phyloP scores from a whole-genome alignment of 495 filamentous ascomycete species.

The Aspergillus sclerotioniger region DNA sequence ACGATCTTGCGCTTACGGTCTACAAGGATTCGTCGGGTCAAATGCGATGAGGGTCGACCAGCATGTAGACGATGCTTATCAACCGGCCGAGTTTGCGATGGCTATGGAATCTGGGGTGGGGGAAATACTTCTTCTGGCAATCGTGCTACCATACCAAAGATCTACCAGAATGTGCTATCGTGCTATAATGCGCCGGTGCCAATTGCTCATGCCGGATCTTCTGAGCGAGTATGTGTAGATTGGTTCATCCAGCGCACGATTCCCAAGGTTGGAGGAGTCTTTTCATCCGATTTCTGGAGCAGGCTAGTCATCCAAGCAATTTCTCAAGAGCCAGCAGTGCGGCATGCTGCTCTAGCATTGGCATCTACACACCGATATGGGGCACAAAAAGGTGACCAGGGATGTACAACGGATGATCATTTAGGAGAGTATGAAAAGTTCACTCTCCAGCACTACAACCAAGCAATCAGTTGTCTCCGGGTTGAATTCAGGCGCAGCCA shows the following conservation, averaged over 20 bases:
- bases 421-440: neutral
- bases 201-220: neutral
- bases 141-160: slow-evolving; percentile 14
- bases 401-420: neutral
- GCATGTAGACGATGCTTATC: slow-evolving; percentile 52
- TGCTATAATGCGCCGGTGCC: neutral
- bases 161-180: slow-evolving; percentile 16
- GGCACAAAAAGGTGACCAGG: neutral
- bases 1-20: neutral
- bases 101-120: slow-evolving; percentile 54
- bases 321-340: neutral
- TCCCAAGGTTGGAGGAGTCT: neutral
- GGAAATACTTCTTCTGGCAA: slow-evolving; percentile 14
- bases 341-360: neutral
- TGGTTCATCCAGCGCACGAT: neutral
- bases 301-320: neutral
- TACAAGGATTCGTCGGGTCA: slow-evolving; percentile 42
- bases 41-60: slow-evolving; percentile 58
- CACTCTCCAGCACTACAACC: neutral
- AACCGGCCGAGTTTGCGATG: slow-evolving; percentile 57
- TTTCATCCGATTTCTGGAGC: neutral
- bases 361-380: neutral
- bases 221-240: neutral
- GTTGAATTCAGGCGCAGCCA: neutral
- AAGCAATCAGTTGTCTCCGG: neutral